These are phyloP conservation scores for Nigrospora sphaerica DNA, from an alignment of 2,329 filamentous ascomycete genomes.

Conservation along the genomic window DNA sequence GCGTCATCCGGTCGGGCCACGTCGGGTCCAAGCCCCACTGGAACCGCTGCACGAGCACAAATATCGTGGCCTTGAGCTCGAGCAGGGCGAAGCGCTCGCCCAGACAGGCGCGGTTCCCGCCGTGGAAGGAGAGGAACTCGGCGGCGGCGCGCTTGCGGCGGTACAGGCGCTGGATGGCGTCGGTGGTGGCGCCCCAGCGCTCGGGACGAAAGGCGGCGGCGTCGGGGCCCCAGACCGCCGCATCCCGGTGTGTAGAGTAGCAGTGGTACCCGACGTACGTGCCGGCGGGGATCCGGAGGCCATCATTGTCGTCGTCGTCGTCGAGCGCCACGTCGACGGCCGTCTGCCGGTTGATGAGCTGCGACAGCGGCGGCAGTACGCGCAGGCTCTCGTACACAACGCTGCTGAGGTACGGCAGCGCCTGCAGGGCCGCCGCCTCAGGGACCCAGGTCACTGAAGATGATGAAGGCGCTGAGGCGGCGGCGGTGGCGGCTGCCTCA, in stretches of 20 bases:
- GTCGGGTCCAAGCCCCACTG: neutral
- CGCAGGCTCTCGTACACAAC: constrained; percentile 38
- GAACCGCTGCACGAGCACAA: constrained; percentile 11
- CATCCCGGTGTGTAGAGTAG: constrained; percentile 29
- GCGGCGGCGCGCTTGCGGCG: constrained; percentile 26
- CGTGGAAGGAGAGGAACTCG: constrained; percentile 34
- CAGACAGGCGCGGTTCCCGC: constrained; percentile 29
- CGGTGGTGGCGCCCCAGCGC: constrained; percentile 27
- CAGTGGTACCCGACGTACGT: constrained; percentile 33
- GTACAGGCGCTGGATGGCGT: constrained; percentile 26
- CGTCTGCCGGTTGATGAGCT: constrained; percentile 38
- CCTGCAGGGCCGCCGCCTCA: constrained; percentile 13
- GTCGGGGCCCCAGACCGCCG: constrained; percentile 20
- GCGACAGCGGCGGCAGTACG: constrained; percentile 39
- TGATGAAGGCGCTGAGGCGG: no score
- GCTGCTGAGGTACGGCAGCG: constrained; percentile 33
- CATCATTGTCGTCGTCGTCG: neutral
- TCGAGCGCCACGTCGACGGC: constrained; percentile 13
- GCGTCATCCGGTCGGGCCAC: no score
- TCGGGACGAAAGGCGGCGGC: constrained; percentile 28
- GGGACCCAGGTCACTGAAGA: neutral
- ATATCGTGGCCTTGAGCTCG: constrained; percentile 25
- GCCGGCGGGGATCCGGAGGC: constrained; percentile 24
- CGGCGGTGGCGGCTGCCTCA: constrained; percentile 1
- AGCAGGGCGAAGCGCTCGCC: constrained; percentile 32